phyloP scores from a whole-genome alignment of 805 yeast species.

The Kuraishia molischiana region DNA sequence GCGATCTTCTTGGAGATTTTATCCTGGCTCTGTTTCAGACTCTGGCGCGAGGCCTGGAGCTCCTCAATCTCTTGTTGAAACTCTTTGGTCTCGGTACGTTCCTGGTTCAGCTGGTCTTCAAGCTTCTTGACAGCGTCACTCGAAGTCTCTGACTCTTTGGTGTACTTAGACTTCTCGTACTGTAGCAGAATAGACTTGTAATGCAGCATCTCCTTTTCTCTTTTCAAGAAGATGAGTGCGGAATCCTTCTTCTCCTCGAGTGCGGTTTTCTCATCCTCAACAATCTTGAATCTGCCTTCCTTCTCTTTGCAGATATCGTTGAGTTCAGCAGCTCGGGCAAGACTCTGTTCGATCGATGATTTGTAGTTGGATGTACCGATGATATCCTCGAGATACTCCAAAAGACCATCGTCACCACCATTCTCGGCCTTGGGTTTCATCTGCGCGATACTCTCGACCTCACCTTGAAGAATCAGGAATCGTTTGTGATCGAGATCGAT shows the following conservation, averaged over 20 bases:
- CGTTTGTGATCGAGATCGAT: slow-evolving; percentile 93
- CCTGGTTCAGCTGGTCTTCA: slow-evolving; percentile 30
- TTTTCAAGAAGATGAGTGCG: slow-evolving; percentile 55
- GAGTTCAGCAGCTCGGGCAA: slow-evolving; percentile 54
- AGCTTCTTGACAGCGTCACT: slow-evolving; percentile 27
- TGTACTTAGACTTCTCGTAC: slow-evolving; percentile 30
- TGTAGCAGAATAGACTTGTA: slow-evolving; percentile 51
- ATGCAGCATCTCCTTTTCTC: slow-evolving; percentile 51
- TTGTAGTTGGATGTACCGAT: slow-evolving; percentile 91
- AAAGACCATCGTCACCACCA: slow-evolving; percentile 84
- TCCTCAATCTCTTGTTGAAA: slow-evolving; percentile 25
- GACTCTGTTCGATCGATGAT: slow-evolving; percentile 56
- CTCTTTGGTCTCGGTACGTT: slow-evolving; percentile 29
- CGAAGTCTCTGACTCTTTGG: slow-evolving; percentile 27
- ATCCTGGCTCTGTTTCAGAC: slow-evolving; percentile 5
- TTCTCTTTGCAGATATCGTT: slow-evolving; percentile 78
- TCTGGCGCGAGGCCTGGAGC: slow-evolving; percentile 3
- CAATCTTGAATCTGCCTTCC: slow-evolving; percentile 68
- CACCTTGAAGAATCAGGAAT: slow-evolving; percentile 92
- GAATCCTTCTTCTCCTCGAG: slow-evolving; percentile 54
- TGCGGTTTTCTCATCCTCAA: slow-evolving; percentile 60
- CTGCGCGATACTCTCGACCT: slow-evolving; percentile 95
- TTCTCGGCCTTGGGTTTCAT: slow-evolving; percentile 96
- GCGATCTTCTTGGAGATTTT: slow-evolving; percentile 15
- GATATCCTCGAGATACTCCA: slow-evolving; percentile 93